Evolutionary conservation across 1,139 yeast species (phyloP).

Genomic region (Saccharomyces hybrid): DNA sequence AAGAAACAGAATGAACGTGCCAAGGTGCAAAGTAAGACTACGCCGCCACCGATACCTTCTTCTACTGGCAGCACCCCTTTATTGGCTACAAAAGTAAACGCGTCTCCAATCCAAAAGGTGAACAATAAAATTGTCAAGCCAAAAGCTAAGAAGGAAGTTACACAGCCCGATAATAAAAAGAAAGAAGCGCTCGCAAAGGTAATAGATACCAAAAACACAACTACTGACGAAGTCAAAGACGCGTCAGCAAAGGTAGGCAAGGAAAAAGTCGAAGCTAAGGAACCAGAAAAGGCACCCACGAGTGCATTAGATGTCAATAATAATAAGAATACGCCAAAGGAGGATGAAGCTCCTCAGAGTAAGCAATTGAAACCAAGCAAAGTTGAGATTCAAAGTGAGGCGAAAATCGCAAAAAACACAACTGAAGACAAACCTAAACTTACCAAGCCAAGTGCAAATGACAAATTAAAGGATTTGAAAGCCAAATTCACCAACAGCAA

Average conservation of each 20-base stretch:
- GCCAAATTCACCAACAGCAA: constrained; percentile 2
- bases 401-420: neutral
- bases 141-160: neutral
- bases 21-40: too few relatives aligned
- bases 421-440: neutral
- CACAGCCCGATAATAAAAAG: neutral
- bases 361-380: neutral
- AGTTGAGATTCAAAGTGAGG: neutral
- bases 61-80: neutral
- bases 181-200: neutral
- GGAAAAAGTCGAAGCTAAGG: neutral
- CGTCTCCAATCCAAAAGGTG: neutral
- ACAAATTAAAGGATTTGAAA: constrained; percentile 14
- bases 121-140: neutral
- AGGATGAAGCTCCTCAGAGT: neutral
- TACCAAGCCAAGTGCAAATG: neutral
- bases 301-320: neutral
- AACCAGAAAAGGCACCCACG: neutral
- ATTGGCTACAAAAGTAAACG: neutral
- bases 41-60: neutral
- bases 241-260: neutral
- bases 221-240: neutral
- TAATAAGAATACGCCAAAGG: constrained; percentile 1
- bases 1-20: neutral
- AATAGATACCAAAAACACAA: neutral